Percentiles rank a stretch among this genome's conserved stretches.
Conservation (phyloP, 148 eudicot species). For the Fagopyrum tataricum region DNA sequence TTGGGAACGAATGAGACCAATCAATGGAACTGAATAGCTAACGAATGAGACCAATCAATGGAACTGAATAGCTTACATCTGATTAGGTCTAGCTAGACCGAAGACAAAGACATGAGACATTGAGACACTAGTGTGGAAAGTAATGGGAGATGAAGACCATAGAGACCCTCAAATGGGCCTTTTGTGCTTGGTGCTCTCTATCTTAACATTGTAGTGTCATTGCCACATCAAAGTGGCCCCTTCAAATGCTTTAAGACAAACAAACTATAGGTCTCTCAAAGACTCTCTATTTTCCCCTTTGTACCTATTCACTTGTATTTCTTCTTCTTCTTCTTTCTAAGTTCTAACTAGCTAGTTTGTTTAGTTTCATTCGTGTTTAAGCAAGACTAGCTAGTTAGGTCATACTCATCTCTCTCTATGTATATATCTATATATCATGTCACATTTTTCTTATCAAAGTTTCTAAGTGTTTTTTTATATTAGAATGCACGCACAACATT, state of each 20-base stretch:
- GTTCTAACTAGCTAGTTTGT: neutral
- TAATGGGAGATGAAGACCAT: conserved; percentile 7
- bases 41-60: neutral
- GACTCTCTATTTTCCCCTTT: neutral
- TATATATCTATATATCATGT: too few relatives aligned
- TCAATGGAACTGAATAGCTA: neutral
- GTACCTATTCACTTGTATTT: neutral
- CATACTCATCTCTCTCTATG: too few relatives aligned
- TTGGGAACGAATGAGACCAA: neutral
- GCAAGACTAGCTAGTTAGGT: neutral
- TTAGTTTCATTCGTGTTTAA: neutral
- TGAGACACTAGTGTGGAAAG: conserved; percentile 6
- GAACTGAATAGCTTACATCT: neutral
- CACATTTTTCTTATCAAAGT: neutral
- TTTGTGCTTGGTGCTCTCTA: conserved; percentile 11
- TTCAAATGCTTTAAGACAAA: conserved; percentile 10
- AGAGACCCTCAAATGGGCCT: conserved; percentile 7
- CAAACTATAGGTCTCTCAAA: neutral
- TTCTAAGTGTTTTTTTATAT: too few relatives aligned
- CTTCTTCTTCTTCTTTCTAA: neutral
- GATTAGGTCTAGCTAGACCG: neutral
- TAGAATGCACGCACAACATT: too few relatives aligned
- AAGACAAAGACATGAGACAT: conserved; percentile 3
- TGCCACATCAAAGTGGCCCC: conserved; percentile 9
- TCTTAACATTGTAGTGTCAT: neutral